Evolutionary conservation across 1,139 yeast species (phyloP).

Genomic region (Nakaseomyces bracarensis): DNA sequence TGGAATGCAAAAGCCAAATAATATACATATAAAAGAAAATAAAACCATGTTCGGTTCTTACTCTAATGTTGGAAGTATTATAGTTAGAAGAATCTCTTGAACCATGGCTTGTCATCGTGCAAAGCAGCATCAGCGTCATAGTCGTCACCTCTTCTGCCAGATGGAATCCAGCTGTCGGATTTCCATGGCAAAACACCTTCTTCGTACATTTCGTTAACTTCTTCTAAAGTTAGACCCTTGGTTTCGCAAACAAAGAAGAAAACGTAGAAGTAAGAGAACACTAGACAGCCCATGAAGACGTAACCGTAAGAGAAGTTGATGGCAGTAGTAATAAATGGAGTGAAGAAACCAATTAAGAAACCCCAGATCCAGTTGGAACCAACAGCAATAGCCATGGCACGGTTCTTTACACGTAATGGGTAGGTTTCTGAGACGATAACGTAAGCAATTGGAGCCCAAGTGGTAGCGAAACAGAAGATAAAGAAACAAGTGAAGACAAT

Average conservation of each 20-base stretch:
- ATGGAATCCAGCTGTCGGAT: constrained; percentile 27
- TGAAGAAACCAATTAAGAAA: constrained; percentile 62
- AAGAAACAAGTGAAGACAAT: constrained; percentile 9
- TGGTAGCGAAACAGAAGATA: constrained; percentile 9
- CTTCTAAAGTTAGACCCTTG: constrained; percentile 58
- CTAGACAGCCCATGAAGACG: constrained; percentile 59
- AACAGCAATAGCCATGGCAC: constrained; percentile 63
- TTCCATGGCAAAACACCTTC: constrained; percentile 37
- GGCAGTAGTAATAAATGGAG: constrained; percentile 18
- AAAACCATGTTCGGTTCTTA: no score
- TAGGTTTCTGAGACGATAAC: constrained; percentile 63
- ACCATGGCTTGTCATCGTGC: constrained; percentile 14
- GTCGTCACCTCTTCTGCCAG: constrained; percentile 26
- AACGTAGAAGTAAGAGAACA: constrained; percentile 37
- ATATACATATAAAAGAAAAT: no score
- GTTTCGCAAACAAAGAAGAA: constrained; percentile 60
- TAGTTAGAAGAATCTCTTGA: constrained; percentile 20
- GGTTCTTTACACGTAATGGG: constrained; percentile 66
- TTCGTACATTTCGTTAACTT: constrained; percentile 51
- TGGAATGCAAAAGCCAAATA: no score
- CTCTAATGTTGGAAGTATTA: background rate
- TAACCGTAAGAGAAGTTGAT: constrained; percentile 44
- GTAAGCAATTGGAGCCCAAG: constrained; percentile 71
- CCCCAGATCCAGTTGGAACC: constrained; percentile 70
- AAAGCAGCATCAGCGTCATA: constrained; percentile 14